Evolutionary conservation across 495 filamentous ascomycete genomes (phyloP), one percentile per base, ranked within the genome.

Genomic region (Penicillium angulare): DNA sequence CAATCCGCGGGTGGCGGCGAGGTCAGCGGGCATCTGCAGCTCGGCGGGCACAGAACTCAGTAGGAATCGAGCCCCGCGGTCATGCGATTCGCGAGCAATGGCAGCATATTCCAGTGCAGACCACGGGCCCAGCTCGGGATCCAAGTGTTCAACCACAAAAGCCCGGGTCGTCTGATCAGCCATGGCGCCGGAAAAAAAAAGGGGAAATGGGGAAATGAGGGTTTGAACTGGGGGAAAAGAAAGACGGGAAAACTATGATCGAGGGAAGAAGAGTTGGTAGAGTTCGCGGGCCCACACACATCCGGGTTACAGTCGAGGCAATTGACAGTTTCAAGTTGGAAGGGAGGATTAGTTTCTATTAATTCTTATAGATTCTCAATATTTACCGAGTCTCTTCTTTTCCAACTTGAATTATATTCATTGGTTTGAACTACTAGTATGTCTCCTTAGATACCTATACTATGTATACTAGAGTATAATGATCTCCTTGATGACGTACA

Each of bases 41-140:
- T 70, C 72, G 9, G 70, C 47, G 2, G 90, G 84, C 17, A 96
- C 82, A 8, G 88, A 93, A n/a, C 91, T 93, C 38, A 98, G 78
- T 48, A 88, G 80, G 69, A 97, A 96, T 40, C 76, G 72, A 36
- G 83, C 79, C 20, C 86, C 84, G 15, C 79, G 68, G 9, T 75
- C 78, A 52, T 84, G 69, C 33, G 86, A 90, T 74, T 98, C 93
- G 26, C 76, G 72, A 20, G 90, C 88, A 55, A 97, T 96, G 51
- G 86, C 79, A 45, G 80, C 71, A 74, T 98, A 98, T 73, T 98
- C 93, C 16, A 96, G 79, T 17, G 85, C 80, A 5, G 92, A 96
- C 93, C 93, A 98, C 26, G 80, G 79, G n/a, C 92, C 93, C 20
- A 97, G 79, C 67, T 98, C 93, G 12, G 87, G 83, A 74, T 96